Percentiles rank a stretch among this genome's conserved stretches.
Conservation (phyloP, 148 eudicot species). For the Salicornia ramosissima region DNA sequence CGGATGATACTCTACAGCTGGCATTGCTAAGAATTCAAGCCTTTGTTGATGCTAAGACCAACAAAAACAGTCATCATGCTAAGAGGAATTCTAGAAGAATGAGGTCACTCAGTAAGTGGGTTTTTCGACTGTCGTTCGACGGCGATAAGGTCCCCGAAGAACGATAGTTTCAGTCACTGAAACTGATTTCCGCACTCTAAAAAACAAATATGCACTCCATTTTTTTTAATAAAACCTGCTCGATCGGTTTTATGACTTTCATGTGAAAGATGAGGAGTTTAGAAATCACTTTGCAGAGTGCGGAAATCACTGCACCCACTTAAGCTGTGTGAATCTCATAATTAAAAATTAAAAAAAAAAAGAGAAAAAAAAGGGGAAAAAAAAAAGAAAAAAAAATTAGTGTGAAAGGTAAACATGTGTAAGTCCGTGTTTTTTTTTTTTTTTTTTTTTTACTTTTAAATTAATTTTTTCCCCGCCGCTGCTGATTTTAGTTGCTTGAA, state of each 20-base stretch:
- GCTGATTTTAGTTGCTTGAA: slow-evolving; percentile 26
- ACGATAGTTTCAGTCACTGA: slow-evolving; percentile 18
- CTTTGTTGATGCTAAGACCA: slow-evolving; percentile 31
- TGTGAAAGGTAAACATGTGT: slow-evolving; percentile 26
- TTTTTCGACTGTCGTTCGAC: slow-evolving; percentile 69
- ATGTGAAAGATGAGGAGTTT: too few species aligned
- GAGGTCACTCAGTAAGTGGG: slow-evolving; percentile 61
- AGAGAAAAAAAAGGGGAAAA: too few species aligned
- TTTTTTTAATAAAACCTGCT: too few species aligned
- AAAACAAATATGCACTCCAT: too few species aligned
- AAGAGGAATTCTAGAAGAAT: slow-evolving; percentile 36
- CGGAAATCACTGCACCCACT: too few species aligned
- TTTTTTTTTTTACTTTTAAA: too few species aligned
- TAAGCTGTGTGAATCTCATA: too few species aligned
- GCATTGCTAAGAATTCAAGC: slow-evolving; percentile 54
- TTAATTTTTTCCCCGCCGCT: slow-evolving; percentile 1
- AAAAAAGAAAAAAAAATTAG: slow-evolving; percentile 12
- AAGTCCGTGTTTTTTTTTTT: slow-evolving; percentile 13
- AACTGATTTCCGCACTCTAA: too few species aligned
- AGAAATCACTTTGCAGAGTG: too few species aligned
- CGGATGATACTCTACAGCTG: slow-evolving; percentile 39
- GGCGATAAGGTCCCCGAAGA: slow-evolving; percentile 34
- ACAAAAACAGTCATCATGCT: slow-evolving; percentile 19
- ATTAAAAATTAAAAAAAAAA: too few species aligned
- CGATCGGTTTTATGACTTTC: too few species aligned